Evolutionary conservation across 2,329 filamentous ascomycete genomes (phyloP).

Genomic region (Periconia macrospinosa): DNA sequence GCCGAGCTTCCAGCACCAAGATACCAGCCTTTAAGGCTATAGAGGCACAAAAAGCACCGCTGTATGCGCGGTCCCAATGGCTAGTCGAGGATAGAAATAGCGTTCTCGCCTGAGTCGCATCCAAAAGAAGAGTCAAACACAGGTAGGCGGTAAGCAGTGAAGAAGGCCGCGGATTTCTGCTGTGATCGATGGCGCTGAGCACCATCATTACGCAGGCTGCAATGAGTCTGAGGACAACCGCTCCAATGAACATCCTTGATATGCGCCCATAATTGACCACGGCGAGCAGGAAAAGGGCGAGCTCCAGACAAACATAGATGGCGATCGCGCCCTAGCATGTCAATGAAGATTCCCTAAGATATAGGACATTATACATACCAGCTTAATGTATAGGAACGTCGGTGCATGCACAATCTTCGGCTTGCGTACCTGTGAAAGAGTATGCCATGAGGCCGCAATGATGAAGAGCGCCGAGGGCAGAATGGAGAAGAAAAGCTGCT

Average conservation of each 20-base stretch:
- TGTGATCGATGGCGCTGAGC: conserved; percentile 17
- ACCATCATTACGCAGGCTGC: conserved; percentile 18
- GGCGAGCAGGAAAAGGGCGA: conserved; percentile 30
- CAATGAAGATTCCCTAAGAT: background rate
- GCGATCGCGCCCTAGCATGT: conserved; percentile 17
- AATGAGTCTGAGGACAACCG: conserved; percentile 31
- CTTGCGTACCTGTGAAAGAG: conserved; percentile 27
- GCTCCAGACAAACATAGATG: conserved; percentile 21
- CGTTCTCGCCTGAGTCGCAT: conserved; percentile 15
- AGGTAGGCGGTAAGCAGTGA: conserved; percentile 15
- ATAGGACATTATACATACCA: background rate
- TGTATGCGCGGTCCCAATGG: conserved; percentile 7
- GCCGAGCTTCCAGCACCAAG: conserved; percentile 22
- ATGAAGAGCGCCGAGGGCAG: conserved; percentile 32
- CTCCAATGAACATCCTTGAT: conserved; percentile 27
- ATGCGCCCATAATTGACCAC: conserved; percentile 10
- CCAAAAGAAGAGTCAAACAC: conserved; percentile 17
- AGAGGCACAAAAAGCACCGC: conserved; percentile 12
- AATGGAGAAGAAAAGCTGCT: conserved; percentile 39
- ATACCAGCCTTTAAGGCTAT: conserved; percentile 19
- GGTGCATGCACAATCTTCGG: conserved; percentile 32
- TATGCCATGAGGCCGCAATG: conserved; percentile 35
- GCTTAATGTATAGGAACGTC: conserved; percentile 8
- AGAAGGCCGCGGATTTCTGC: conserved; percentile 14
- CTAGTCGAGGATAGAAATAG: conserved; percentile 11